Base-by-base conservation (phyloP, 306 rosid genomes). In the Cucumis cinereus region DNA sequence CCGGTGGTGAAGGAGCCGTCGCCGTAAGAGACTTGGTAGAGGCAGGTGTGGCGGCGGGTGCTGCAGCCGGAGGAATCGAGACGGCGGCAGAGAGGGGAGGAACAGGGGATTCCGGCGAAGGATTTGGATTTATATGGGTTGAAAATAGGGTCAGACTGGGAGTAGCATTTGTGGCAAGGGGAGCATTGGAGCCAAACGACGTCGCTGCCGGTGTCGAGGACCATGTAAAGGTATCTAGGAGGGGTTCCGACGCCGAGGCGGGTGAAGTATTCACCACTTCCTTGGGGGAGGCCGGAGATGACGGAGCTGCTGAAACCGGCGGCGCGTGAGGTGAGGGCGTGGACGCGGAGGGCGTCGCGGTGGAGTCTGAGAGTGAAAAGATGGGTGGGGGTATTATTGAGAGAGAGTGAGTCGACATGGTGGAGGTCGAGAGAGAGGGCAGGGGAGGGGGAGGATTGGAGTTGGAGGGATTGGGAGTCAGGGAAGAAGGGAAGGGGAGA, bases 201-300 rank as follows among this genome's bases (percentile, higher is more conserved):
- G 86, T 89, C 92, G 71, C 92, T 89, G 30, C 92, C 90, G 0
- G 92, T 89, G 43, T 89, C 92, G 2, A 89, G 76, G 3, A 89
- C 90, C 90, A 89, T 83, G 79, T 80, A 89, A 0, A 86, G 50
- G 50, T 85, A 85, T 19, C 54, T 85, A 0, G 92, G 85, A 0
- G 92, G 92, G 0, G 90, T 89, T 0, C 92, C 92, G 0, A 89
- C 86, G 0, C 92, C 92, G 2, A 89, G 45, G 59, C 92, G 89
- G 1, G 92, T 89, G 90, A 89, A 89, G 83, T 89, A 89, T 81
- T 89, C 92, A 45, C 92, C 92, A 23, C 92, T 88, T 0, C 92
- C 92, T 53, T 86, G 87, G 0, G 87, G 61, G 0, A 86, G 85
- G 0, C 92, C 92, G 1, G 92, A 88, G 5, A 80, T n/a, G 49